Evolutionary conservation across 1,284 basidiomycete species (phyloP).

Genomic region (Austroboletus rostrupii): DNA sequence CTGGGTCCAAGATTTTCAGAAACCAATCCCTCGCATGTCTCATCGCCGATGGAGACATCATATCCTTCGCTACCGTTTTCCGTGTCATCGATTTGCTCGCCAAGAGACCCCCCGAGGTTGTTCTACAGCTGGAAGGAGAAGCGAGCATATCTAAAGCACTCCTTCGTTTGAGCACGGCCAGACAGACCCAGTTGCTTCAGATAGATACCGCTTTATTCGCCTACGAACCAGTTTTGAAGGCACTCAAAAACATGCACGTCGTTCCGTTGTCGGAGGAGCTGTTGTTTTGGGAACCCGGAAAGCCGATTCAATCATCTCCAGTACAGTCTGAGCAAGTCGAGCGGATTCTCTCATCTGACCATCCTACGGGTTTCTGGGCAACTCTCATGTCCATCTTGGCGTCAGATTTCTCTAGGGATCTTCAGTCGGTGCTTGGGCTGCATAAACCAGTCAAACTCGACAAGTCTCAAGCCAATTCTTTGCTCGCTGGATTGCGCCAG

Average conservation of each 20-base stretch:
- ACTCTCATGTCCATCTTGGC: not conserved
- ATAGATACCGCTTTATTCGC: slow-evolving; percentile 61
- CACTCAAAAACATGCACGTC: slow-evolving; percentile 42
- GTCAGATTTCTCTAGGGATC: slow-evolving; percentile 25
- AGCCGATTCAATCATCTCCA: slow-evolving; percentile 7
- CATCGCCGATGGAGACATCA: slow-evolving; percentile 42
- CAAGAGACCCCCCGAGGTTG: slow-evolving; percentile 42
- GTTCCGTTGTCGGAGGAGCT: slow-evolving; percentile 50
- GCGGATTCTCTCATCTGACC: slow-evolving; percentile 19
- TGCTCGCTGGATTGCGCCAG: not conserved
- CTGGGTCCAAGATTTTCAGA: slow-evolving; percentile 37
- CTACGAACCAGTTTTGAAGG: slow-evolving; percentile 55
- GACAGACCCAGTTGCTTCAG: slow-evolving; percentile 44
- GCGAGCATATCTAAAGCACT: slow-evolving; percentile 37
- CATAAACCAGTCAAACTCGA: slow-evolving; percentile 45
- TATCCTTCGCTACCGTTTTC: slow-evolving; percentile 50
- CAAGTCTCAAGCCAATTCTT: slow-evolving; percentile 12
- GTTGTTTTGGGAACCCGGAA: slow-evolving; percentile 44
- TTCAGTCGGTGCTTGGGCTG: slow-evolving; percentile 26
- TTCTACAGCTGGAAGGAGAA: slow-evolving; percentile 32
- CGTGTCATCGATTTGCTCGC: slow-evolving; percentile 52
- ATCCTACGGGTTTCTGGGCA: slow-evolving; percentile 37
- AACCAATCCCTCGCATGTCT: slow-evolving; percentile 55
- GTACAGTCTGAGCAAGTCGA: slow-evolving; percentile 22
- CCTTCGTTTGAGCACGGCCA: slow-evolving; percentile 32